Evolutionary conservation across 2,329 filamentous ascomycete species (phyloP).

Genomic region (Onygenales sp.): DNA sequence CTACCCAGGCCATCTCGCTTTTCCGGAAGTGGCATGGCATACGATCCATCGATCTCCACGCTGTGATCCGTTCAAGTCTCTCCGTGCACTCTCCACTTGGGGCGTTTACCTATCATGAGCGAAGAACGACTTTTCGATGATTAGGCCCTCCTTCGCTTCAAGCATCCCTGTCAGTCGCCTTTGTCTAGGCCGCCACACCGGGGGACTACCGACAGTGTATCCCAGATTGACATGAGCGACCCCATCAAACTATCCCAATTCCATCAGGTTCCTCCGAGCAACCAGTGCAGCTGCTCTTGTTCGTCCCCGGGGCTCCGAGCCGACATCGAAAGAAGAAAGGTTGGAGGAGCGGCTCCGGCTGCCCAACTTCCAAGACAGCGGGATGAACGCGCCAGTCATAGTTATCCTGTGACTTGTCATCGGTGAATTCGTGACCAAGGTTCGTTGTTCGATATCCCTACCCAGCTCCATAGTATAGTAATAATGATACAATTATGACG

Average conservation of each 20-base stretch:
- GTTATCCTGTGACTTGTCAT: background rate
- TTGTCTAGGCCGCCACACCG: background rate
- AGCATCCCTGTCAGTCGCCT: background rate
- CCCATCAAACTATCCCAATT: slow-evolving; percentile 1
- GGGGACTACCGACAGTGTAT: no score
- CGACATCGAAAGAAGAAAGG: background rate
- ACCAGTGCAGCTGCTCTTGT: background rate
- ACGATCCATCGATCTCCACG: slow-evolving; percentile 3
- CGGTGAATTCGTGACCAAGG: background rate
- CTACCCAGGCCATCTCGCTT: background rate
- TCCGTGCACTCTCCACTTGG: background rate
- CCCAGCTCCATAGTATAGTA: background rate
- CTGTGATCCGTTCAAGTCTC: background rate
- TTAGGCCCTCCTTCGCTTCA: background rate
- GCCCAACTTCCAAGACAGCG: background rate
- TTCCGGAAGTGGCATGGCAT: slow-evolving; percentile 1
- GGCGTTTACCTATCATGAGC: background rate
- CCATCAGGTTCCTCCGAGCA: slow-evolving; percentile 1
- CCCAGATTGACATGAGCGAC: background rate
- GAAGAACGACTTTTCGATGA: background rate
- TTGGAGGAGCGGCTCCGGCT: background rate
- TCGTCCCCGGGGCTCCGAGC: background rate
- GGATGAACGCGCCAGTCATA: background rate
- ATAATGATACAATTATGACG: background rate
- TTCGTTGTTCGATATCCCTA: background rate